A percentile compares a stretch with the other conserved stretches of the same genome.
Conservation (phyloP, 306 rosid genomes). For the Styphnolobium japonicum region DNA sequence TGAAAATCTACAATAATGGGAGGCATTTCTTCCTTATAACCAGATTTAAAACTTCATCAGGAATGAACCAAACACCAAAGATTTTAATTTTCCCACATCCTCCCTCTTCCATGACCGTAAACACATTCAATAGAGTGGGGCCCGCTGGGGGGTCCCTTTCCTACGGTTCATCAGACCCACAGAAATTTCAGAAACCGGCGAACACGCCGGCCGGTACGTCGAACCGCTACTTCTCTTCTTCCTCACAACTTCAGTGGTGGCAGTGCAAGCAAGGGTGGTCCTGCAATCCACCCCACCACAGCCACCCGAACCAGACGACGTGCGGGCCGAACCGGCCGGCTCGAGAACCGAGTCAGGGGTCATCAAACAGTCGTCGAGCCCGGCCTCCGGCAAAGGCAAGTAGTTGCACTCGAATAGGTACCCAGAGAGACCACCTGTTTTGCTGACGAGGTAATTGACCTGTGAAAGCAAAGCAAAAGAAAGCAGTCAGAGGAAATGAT, state of each 20-base stretch:
- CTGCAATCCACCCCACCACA: slow-evolving; percentile 44
- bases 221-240: slow-evolving; percentile 55
- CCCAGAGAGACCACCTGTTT: slow-evolving; percentile 48
- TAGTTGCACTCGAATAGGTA: slow-evolving; percentile 66
- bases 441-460: slow-evolving; percentile 52
- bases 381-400: slow-evolving; percentile 63
- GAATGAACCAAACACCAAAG: not conserved
- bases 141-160: slow-evolving; percentile 80
- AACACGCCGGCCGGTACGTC: slow-evolving; percentile 48
- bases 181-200: slow-evolving; percentile 50
- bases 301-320: slow-evolving; percentile 73
- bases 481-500: not conserved
- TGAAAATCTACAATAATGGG: too few relatives aligned
- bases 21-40: too few relatives aligned
- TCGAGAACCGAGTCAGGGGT: slow-evolving; percentile 81
- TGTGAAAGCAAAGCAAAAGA: not conserved
- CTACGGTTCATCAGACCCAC: slow-evolving; percentile 65
- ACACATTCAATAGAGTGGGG: slow-evolving; percentile 71
- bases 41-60: too few relatives aligned
- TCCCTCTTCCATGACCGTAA: not conserved
- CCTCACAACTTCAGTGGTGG: slow-evolving; percentile 70
- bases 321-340: slow-evolving; percentile 58
- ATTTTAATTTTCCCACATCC: not conserved
- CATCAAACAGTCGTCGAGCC: slow-evolving; percentile 54
- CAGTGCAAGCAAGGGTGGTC: slow-evolving; percentile 55